Conservation (phyloP, 2,329 filamentous ascomycete species). For the Aureobasidium sp. region DNA sequence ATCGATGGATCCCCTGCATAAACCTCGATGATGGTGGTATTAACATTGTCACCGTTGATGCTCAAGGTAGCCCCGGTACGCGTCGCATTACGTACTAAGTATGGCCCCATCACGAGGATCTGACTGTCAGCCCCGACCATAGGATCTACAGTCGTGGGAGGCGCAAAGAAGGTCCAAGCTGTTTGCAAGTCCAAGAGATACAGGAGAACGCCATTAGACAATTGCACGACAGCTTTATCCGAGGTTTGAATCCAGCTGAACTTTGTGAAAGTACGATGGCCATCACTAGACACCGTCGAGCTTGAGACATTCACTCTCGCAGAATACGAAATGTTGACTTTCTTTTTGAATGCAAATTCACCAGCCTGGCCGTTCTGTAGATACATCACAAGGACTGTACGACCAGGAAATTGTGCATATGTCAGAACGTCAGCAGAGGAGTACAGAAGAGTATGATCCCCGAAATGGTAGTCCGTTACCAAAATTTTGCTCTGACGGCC, state of each 20-base stretch:
- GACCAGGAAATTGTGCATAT: no score
- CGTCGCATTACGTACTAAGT: no score
- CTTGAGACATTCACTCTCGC: no score
- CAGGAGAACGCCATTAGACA: conserved; percentile 44
- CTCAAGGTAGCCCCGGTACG: no score
- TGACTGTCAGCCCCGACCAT: conserved; percentile 40
- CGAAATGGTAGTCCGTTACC: conserved; percentile 53
- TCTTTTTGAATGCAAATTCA: no score
- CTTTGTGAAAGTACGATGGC: no score
- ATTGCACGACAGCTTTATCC: conserved; percentile 40
- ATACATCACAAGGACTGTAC: conserved; percentile 16
- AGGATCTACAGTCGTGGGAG: conserved; percentile 41
- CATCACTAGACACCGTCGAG: no score
- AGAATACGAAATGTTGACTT: no score
- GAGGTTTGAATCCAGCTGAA: no score
- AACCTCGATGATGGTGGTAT: conserved; percentile 33
- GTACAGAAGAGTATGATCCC: conserved; percentile 45
- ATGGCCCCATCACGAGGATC: conserved; percentile 36
- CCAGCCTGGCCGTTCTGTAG: conserved; percentile 18
- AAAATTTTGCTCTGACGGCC: conserved; percentile 58
- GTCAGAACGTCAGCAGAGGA: conserved; percentile 51
- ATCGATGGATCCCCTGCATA: conserved; percentile 33
- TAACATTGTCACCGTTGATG: conserved; percentile 32
- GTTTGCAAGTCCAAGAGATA: conserved; percentile 48
- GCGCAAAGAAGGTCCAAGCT: conserved; percentile 52